These are phyloP conservation scores for Grosmannia penicillata DNA, from an alignment of 2,329 filamentous ascomycete species.

Conservation along the genomic window DNA sequence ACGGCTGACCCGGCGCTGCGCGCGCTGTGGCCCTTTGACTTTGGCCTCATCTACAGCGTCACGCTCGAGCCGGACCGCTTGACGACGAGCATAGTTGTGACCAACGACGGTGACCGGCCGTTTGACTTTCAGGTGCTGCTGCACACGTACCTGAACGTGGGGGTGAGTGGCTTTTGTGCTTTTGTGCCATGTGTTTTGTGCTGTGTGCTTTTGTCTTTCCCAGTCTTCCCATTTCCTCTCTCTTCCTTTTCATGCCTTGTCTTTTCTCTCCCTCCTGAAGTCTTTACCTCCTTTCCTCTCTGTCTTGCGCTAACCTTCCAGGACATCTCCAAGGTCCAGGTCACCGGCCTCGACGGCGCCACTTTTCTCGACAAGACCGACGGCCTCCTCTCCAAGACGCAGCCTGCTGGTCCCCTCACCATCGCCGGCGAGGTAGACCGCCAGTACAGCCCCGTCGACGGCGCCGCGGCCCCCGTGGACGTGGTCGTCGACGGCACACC, in stretches of 20 bases:
- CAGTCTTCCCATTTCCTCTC: not conserved
- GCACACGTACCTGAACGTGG: constrained; percentile 76
- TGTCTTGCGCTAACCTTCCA: constrained; percentile 20
- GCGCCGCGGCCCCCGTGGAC: constrained; percentile 40
- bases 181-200: not conserved
- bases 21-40: constrained; percentile 71
- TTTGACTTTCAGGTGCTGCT: constrained; percentile 89
- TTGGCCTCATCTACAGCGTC: constrained; percentile 86
- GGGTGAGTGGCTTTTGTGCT: constrained; percentile 37
- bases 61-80: constrained; percentile 63
- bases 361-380: constrained; percentile 77
- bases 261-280: not conserved
- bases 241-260: not conserved
- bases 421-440: constrained; percentile 76
- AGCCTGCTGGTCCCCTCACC: constrained; percentile 43
- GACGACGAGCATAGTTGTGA: constrained; percentile 70
- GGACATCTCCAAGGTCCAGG: constrained; percentile 62
- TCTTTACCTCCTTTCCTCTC: not conserved
- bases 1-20: constrained; percentile 55
- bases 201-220: not conserved
- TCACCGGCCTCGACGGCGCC: constrained; percentile 64
- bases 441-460: constrained; percentile 61
- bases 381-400: constrained; percentile 46
- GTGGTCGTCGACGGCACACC: constrained; percentile 49
- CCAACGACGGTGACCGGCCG: constrained; percentile 67